Base-by-base conservation (phyloP, 108 stramenopile species). In the Seminavis robusta region DNA sequence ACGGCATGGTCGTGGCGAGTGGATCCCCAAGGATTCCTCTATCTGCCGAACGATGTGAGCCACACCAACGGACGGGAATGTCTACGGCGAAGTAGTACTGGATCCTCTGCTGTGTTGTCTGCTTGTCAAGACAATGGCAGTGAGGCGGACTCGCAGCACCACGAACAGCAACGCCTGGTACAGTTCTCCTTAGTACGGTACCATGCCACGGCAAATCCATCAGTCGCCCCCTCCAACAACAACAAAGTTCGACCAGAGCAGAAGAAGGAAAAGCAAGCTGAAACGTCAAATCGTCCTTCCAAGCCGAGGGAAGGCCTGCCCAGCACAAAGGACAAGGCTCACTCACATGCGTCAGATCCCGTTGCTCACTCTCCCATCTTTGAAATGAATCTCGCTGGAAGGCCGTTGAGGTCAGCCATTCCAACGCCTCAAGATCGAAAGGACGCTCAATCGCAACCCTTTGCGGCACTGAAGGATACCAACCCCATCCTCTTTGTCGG, bases 161-260 rank as follows among this genome's bases (percentile, higher is more conserved):
- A 32, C 25, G 26, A 56, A n/a, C 19, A 33, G 39, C 19, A 33
- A 21, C 52, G 61, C 24, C 43, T 59, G 31, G 71, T 77, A 1
- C 50, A 45, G 30, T 67, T 76, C 52, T 67, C 65, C 11, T 54
- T 76, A 13, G 67, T 77, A 3, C 38, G 71, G 25, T 73, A 77
- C 41, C 71, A 62, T 21, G 59, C 67, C 0, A 30, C 59, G 20
- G 28, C 33, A 20, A 47, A 41, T 30, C 55, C 61, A 26, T 16
- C 26, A 17, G 34, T 23, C 20, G 44, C 37, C 26, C 15, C 24
- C 23, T 43, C 42, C 42, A 39, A 33, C 26, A 16, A 5, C 62
- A 38, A 52, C 25, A 55, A 38, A 17, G 26, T 9, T 27, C 24
- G 9, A 24, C 48, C 21, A 9, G n/a, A 19, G 17, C 11, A 46